These are phyloP conservation scores for Olyra latifolia DNA, from an alignment of 176 grass and related monocot species.

Conservation along the genomic window DNA sequence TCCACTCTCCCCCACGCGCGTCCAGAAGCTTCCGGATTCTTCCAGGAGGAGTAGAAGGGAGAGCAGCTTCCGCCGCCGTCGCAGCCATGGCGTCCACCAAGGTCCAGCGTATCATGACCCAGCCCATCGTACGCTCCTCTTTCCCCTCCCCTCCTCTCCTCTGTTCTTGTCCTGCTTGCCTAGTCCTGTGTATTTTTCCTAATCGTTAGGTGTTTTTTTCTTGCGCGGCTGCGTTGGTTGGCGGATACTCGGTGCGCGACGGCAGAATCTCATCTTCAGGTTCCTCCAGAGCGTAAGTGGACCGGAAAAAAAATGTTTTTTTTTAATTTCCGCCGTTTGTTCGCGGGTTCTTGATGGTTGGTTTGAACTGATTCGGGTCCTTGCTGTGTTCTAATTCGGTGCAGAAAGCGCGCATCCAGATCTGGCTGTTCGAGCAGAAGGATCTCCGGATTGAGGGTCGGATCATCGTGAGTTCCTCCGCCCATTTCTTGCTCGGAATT, in stretches of 20 bases:
- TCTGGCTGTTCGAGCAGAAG: slow-evolving; percentile 98
- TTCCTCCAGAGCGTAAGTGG: slow-evolving; percentile 98
- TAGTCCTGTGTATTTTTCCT: neutral
- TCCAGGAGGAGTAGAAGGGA: neutral
- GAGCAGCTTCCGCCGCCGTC: neutral
- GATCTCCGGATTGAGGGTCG: slow-evolving; percentile 90
- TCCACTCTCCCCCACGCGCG: neutral
- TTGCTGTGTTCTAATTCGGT: neutral
- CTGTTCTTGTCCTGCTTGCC: neutral
- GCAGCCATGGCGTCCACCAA: slow-evolving; percentile 97
- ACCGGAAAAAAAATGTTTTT: neutral
- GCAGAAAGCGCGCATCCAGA: slow-evolving; percentile 96
- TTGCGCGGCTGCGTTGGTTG: neutral
- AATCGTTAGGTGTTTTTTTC: neutral
- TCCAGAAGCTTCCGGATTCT: slow-evolving; percentile 30
- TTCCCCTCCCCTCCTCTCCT: neutral
- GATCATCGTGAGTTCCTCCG: slow-evolving; percentile 67
- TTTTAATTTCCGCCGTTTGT: neutral
- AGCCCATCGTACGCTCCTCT: slow-evolving; percentile 79
- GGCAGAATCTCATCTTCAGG: slow-evolving; percentile 91
- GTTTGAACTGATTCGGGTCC: neutral
- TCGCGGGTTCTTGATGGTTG: slow-evolving; percentile 14
- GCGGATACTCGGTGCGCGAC: slow-evolving; percentile 6
- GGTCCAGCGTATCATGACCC: slow-evolving; percentile 98
- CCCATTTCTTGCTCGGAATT: neutral